A percentile compares a stretch with the other conserved stretches of the same genome.
phyloP scores from a whole-genome alignment of 441 rosid genomes.

The Eruca vesicaria region DNA sequence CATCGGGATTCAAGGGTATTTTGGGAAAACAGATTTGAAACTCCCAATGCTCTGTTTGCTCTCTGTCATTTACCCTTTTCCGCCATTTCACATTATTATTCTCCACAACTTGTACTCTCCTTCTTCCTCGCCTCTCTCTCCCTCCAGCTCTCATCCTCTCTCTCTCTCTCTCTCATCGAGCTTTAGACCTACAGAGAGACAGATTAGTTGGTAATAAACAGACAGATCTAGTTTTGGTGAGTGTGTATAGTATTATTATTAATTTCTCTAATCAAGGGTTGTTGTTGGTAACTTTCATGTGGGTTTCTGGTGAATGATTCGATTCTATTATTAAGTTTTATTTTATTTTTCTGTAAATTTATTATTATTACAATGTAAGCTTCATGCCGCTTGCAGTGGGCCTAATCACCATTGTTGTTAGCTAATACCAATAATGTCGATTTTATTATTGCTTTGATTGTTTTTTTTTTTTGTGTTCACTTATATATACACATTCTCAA shows the following conservation, averaged over 20 bases:
- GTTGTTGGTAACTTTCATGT: constrained; percentile 24
- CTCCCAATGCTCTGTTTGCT: constrained; percentile 21
- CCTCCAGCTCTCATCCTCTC: constrained; percentile 4
- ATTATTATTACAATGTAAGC: constrained; percentile 15
- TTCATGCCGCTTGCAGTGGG: constrained; percentile 31
- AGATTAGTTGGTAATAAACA: background rate
- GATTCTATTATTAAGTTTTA: constrained; percentile 18
- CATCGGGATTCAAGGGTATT: background rate
- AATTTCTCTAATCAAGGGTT: background rate
- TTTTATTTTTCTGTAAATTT: background rate
- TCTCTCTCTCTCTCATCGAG: background rate
- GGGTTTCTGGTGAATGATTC: constrained; percentile 38
- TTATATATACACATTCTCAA: background rate
- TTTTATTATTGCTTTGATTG: background rate
- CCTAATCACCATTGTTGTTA: constrained; percentile 36
- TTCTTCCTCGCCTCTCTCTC: background rate
- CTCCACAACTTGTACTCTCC: constrained; percentile 1
- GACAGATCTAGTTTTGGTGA: constrained; percentile 29
- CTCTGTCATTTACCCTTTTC: constrained; percentile 25
- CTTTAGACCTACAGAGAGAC: background rate
- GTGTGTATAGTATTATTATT: background rate
- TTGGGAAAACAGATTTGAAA: constrained; percentile 11
- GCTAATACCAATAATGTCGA: constrained; percentile 24
- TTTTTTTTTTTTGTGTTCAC: background rate
- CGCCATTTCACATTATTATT: constrained; percentile 17